Evolutionary conservation across 2,329 filamentous ascomycete species (phyloP).

Genomic region (Aspergillus transmontanensis): DNA sequence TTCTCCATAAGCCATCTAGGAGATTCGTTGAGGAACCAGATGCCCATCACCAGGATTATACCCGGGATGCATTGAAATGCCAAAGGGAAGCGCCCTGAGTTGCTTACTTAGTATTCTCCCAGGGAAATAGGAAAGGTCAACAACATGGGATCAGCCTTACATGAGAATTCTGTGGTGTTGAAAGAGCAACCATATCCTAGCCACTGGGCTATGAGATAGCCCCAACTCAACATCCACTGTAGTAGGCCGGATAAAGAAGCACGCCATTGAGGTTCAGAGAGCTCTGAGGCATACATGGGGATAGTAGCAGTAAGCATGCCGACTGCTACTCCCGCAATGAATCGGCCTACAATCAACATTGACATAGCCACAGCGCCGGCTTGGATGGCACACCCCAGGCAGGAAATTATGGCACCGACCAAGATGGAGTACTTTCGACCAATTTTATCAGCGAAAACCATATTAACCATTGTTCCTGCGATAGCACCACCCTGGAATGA

Average conservation of each 20-base stretch:
- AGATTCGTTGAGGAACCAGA: conserved; percentile 35
- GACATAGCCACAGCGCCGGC: conserved; percentile 27
- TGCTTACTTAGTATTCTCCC: not conserved
- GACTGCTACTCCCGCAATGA: conserved; percentile 31
- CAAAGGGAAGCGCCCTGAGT: conserved; percentile 41
- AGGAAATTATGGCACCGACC: not conserved
- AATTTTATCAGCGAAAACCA: conserved; percentile 3
- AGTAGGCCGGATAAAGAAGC: conserved; percentile 33
- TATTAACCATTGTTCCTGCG: conserved; percentile 7
- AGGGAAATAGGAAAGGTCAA: not conserved
- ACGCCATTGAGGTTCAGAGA: conserved; percentile 35
- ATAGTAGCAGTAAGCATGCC: conserved; percentile 31
- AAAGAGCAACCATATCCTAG: conserved; percentile 40
- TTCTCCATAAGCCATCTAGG: conserved; percentile 31
- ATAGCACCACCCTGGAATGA: conserved; percentile 42
- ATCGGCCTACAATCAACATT: conserved; percentile 34
- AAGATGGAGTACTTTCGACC: conserved; percentile 6
- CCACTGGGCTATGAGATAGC: conserved; percentile 43
- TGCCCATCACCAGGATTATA: conserved; percentile 30
- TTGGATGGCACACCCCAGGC: conserved; percentile 25
- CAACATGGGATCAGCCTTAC: conserved; percentile 6
- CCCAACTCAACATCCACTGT: conserved; percentile 42
- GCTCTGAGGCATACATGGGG: conserved; percentile 36
- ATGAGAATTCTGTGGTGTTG: conserved; percentile 13
- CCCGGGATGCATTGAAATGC: conserved; percentile 46